phyloP scores from a whole-genome alignment of 192 early-diverging fungal genomes.

The Coemansia erecta region DNA sequence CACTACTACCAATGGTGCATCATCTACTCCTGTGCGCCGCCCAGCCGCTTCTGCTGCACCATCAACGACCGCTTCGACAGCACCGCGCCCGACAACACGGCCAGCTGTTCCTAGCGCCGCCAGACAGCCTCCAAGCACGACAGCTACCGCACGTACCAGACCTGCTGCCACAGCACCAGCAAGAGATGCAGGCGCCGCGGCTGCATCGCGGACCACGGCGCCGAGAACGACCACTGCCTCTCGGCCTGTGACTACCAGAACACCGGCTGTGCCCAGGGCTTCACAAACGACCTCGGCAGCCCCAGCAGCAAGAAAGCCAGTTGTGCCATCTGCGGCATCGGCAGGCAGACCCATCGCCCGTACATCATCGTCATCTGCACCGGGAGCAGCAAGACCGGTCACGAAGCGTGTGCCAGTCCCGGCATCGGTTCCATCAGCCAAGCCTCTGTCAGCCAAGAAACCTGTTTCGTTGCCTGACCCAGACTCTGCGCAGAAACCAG shows the following conservation, averaged over 20 bases:
- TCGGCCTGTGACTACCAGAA: too few species aligned
- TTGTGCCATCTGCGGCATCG: not conserved
- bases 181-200: not conserved
- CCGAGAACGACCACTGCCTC: too few species aligned
- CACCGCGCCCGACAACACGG: not conserved
- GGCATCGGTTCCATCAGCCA: not conserved
- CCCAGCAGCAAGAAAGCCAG: too few species aligned
- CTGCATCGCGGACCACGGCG: not conserved
- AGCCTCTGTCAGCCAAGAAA: not conserved
- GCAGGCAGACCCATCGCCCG: not conserved
- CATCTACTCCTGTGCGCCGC: not conserved
- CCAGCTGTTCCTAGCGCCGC: not conserved
- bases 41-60: not conserved
- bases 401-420: not conserved
- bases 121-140: not conserved
- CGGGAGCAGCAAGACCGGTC: conserved; percentile 1
- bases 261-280: too few species aligned
- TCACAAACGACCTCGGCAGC: too few species aligned
- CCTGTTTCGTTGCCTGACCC: not conserved
- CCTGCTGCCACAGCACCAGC: not conserved
- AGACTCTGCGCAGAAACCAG: not conserved
- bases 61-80: not conserved
- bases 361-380: not conserved
- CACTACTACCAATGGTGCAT: not conserved
- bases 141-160: not conserved